phyloP scores from a whole-genome alignment of 768 basidiomycete species.

The Boletus edulis region DNA sequence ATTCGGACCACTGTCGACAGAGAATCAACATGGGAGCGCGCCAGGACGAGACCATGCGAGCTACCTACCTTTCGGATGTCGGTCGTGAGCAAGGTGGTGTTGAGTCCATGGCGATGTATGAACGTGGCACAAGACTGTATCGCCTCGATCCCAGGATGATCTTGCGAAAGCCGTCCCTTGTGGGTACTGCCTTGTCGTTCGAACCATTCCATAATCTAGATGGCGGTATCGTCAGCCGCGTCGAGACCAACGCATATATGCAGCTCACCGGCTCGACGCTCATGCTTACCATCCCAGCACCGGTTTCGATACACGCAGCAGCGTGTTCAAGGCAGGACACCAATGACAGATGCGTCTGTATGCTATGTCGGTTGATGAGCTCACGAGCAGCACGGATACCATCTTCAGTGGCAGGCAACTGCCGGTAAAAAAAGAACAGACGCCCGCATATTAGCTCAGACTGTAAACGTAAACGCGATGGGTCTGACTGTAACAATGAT shows the following conservation, averaged over 20 bases:
- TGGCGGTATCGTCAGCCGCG: not conserved
- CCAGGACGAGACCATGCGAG: not conserved
- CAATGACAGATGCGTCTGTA: constrained; percentile 49
- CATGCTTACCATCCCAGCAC: constrained; percentile 47
- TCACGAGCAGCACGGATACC: constrained; percentile 48
- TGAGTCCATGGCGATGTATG: constrained; percentile 39
- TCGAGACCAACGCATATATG: not conserved
- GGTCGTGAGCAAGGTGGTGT: constrained; percentile 40
- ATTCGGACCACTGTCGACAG: constrained; percentile 37
- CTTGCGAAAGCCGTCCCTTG: not conserved
- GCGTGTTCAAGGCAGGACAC: constrained; percentile 58
- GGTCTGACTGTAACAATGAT: constrained; percentile 50
- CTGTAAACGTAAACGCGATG: not conserved
- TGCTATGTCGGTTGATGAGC: constrained; percentile 37
- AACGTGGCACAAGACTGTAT: constrained; percentile 47
- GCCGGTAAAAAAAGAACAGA: not conserved
- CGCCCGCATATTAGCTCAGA: not conserved
- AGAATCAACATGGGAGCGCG: not conserved
- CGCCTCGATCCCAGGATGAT: constrained; percentile 44
- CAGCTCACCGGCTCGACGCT: constrained; percentile 46
- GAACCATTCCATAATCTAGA: constrained; percentile 42
- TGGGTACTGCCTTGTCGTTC: constrained; percentile 30
- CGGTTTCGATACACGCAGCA: constrained; percentile 52
- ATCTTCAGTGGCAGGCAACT: constrained; percentile 59
- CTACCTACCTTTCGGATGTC: constrained; percentile 41